Evolutionary conservation across 129 eudicot species (phyloP).

Genomic region (Chrysanthemum seticuspe): DNA sequence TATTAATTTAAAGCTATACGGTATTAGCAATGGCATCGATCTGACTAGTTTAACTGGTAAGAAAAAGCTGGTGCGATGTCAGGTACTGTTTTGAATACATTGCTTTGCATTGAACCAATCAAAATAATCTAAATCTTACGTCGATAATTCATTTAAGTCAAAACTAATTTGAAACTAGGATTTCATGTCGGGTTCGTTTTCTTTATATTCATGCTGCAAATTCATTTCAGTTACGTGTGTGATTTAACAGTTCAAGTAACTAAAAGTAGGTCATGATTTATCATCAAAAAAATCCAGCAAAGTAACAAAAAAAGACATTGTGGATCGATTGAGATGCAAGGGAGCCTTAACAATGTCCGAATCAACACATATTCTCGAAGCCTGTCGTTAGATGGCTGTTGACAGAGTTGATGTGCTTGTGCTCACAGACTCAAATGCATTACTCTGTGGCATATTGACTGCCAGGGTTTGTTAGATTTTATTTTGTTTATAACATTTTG

Average conservation of each 20-base stretch:
- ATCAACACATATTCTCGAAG: conserved; percentile 73
- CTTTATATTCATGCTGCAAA: too few relatives aligned
- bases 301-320: conserved; percentile 86
- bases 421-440: conserved; percentile 92
- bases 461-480: conserved; percentile 58
- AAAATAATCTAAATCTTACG: conserved; percentile 7
- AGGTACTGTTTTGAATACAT: too few relatives aligned
- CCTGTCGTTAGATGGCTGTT: conserved; percentile 93
- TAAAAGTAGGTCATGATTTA: too few relatives aligned
- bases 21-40: too few relatives aligned
- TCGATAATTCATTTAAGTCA: too few relatives aligned
- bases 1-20: too few relatives aligned
- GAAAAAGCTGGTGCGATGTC: too few relatives aligned
- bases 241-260: too few relatives aligned
- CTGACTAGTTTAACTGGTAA: too few relatives aligned
- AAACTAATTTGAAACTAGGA: conserved; percentile 7
- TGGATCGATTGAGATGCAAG: conserved; percentile 78
- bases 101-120: neutral
- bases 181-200: neutral
- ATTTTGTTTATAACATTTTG: neutral
- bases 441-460: conserved; percentile 92
- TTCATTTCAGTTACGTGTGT: too few relatives aligned
- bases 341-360: conserved; percentile 90
- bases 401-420: conserved; percentile 87
- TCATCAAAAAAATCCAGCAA: conserved; percentile 56